Evolutionary conservation across 495 filamentous ascomycete species (phyloP), one percentile per base, ranked within the genome.

Genomic region (Saxispiralis lemnorum): DNA sequence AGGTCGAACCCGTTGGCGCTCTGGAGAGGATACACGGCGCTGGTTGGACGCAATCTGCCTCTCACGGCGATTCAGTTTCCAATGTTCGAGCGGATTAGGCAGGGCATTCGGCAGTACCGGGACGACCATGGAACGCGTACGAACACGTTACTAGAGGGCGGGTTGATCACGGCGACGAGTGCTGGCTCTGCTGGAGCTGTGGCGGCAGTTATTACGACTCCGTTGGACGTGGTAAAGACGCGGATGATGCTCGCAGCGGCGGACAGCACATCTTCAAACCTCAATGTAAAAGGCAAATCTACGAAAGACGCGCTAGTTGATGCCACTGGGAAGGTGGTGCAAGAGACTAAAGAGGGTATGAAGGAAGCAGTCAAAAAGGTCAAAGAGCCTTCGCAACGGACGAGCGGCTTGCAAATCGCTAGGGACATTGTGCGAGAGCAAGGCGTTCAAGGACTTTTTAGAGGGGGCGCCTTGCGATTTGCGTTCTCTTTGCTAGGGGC

Each of bases 61-160:
- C 89, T 83, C 48, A 92, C 84, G 13, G 83, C 81, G 6, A 62
- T 93, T 51, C 83, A 93, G 51, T 94, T 93, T 52, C 85, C 86
- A 11, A 61, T 92, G 50, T 93, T 88, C 53, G 85, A 93, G 61
- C 66, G 66, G 46, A 39, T 82, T 32, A 77, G 67, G 39, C 51
- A 60, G 21, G 41, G 36, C 6, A 56, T 75, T 13, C 56, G 62
- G 43, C 47, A 70, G 9, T 58, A 57, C 35, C 44, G 67, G 36
- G 41, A 63, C 40, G 38, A 57, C 40, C 49, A 47, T 37, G 56
- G 54, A 7, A 48, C 18, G 20, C 36, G 39, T 43, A 56, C 37
- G 18, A 54, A 56, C 3, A 60, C 48, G 18, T 45, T 83, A 31
- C 42, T 67, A 14, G 79, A 82, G 61, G 72, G 74, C 15, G 82